Conservation (phyloP, 2,329 filamentous ascomycete genomes). For the Fusarium sarcochroum region DNA sequence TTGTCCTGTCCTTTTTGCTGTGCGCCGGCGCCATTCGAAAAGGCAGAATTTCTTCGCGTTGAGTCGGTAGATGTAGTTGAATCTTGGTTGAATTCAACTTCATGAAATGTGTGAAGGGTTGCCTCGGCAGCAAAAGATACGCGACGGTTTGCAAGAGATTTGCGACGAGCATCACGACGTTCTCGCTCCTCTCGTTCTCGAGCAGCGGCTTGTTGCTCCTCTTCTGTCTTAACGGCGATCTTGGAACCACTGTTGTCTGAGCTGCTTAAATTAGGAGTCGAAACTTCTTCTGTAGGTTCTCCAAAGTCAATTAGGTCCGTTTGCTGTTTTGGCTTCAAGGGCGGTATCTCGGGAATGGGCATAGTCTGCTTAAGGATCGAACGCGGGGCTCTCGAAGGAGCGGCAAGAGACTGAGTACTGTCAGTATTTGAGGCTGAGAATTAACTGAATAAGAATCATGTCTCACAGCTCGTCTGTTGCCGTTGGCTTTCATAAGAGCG, state of each 20-base stretch:
- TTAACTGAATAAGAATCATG: constrained; percentile 4
- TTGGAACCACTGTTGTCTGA: constrained; percentile 62
- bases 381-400: constrained; percentile 65
- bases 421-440: constrained; percentile 32
- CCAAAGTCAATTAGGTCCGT: constrained; percentile 39
- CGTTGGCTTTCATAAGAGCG: constrained; percentile 79
- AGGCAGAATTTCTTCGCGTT: constrained; percentile 76
- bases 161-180: constrained; percentile 88
- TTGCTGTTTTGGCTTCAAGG: constrained; percentile 63
- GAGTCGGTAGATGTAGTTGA: constrained; percentile 85
- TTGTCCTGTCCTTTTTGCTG: constrained; percentile 70
- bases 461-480: constrained; percentile 84
- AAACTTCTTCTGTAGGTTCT: constrained; percentile 22
- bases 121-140: constrained; percentile 98
- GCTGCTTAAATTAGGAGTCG: constrained; percentile 30
- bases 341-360: constrained; percentile 76
- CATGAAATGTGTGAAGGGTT: constrained; percentile 96
- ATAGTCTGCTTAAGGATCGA: constrained; percentile 89
- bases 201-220: constrained; percentile 78
- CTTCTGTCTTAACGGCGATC: constrained; percentile 76
- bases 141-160: constrained; percentile 91
- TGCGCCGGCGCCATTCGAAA: constrained; percentile 18
- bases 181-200: constrained; percentile 79
- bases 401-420: constrained; percentile 67
- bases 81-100: constrained; percentile 89